Evolutionary conservation across 2,329 filamentous ascomycete species (phyloP), one percentile per base, ranked within the genome.

Genomic region (Aspergillus awamori): DNA sequence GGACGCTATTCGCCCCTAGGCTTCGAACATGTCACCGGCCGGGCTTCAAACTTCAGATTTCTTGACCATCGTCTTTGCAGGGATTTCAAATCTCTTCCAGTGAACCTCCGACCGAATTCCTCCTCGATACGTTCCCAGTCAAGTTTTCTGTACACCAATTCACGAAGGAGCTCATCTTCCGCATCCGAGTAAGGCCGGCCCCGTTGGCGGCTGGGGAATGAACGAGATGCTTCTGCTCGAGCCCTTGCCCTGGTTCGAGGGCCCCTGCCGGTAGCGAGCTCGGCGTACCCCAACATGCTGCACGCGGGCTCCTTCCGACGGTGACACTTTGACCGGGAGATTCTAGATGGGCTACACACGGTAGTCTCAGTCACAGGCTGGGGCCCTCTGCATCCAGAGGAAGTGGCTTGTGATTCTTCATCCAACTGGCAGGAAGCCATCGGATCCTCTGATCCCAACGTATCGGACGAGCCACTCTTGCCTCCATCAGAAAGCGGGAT

Each of bases 61-160:
- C 45, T 58, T 17, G 28, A 56, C 38, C 22, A 55, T 17, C 11
- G 22, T 28, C 11, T 43, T 55, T 55, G 22, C 7, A 55, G 53
- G 36, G 53, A 55, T 55, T 55, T 57, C 17, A 43, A 7, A 58
- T 58, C 55, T 45, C 55, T 51, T 41, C 45, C 28, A 58, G 55
- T 26, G n/a, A 51, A 58, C 6, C 20, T 58, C 45, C 13, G 55
- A 58, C 55, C 11, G 45, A 58, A 58, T 58, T 58, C n/a, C 33
- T 43, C 45, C n/a, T 58, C 17, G 33, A 58, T 51, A 43, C n/a
- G 11, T 49, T 58, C 45, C 45, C 30, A 58, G 43, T 15, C 7
- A 58, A 52, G 45, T 17, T 52, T 43, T 52, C 30, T 58, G 55
- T 49, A 30, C 30, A 58, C 13, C 11, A 58, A 41, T 52, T 58